phyloP scores from a whole-genome alignment of 2,329 filamentous ascomycete genomes.

The Pseudocercospora macadamiae region DNA sequence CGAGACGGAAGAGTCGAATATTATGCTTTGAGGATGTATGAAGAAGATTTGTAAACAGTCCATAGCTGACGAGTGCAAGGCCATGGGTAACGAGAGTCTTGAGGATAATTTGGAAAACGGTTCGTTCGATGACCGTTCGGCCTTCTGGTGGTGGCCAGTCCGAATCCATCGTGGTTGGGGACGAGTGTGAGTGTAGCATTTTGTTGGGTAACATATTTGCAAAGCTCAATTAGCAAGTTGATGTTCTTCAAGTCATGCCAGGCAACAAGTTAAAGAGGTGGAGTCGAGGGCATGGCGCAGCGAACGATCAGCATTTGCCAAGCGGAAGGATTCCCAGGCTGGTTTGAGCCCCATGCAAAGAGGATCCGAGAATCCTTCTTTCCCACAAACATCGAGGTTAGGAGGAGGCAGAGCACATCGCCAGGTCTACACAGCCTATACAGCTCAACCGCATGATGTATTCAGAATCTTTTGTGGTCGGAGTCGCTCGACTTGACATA shows the following conservation, averaged over 20 bases:
- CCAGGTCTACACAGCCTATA: too few species aligned
- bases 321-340: background rate
- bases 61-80: constrained; percentile 11
- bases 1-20: constrained; percentile 1
- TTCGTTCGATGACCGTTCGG: background rate
- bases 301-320: background rate
- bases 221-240: too few species aligned
- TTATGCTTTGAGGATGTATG: constrained; percentile 10
- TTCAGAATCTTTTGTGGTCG: too few species aligned
- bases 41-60: constrained; percentile 3
- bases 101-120: constrained; percentile 4
- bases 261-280: background rate
- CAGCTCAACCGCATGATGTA: too few species aligned
- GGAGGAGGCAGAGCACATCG: background rate
- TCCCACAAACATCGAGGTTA: background rate
- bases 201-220: background rate
- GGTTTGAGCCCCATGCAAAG: too few species aligned
- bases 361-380: background rate
- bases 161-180: background rate
- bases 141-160: background rate
- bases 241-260: background rate
- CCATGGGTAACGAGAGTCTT: constrained; percentile 11
- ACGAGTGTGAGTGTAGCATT: background rate
- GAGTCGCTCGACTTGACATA: too few species aligned
- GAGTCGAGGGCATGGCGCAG: background rate